Conservation (phyloP, 768 basidiomycete genomes). For the Clitopilus passeckerianus region DNA sequence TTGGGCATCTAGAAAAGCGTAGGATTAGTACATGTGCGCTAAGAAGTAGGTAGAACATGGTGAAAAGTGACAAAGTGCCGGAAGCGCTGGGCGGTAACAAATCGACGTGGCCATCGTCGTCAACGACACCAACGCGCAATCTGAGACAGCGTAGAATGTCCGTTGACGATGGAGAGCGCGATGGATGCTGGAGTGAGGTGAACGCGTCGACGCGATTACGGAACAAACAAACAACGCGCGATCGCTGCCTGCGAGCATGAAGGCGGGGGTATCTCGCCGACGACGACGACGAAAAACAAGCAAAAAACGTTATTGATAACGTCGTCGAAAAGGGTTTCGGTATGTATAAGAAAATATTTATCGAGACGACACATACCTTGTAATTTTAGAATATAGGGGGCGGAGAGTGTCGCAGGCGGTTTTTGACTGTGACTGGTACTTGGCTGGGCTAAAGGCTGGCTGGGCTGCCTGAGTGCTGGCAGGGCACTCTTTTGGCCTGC, state of each 20-base stretch:
- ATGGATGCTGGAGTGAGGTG: background rate
- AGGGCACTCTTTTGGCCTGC: background rate
- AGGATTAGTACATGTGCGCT: background rate
- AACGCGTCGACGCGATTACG: slow-evolving; percentile 4
- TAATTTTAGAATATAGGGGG: background rate
- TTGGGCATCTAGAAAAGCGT: slow-evolving; percentile 63
- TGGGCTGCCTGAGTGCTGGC: background rate
- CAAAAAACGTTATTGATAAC: background rate
- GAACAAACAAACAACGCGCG: slow-evolving; percentile 8
- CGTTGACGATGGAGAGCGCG: slow-evolving; percentile 2
- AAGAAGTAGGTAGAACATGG: background rate
- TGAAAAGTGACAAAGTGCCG: background rate
- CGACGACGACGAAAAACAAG: background rate
- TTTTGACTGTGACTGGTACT: slow-evolving; percentile 1
- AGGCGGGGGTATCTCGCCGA: background rate
- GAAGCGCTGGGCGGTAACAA: background rate
- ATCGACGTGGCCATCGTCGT: slow-evolving; percentile 1
- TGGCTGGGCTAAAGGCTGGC: background rate
- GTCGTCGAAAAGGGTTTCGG: background rate
- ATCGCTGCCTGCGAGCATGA: background rate
- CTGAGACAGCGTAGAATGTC: slow-evolving; percentile 6
- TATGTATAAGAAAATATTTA: background rate
- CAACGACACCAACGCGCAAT: slow-evolving; percentile 12
- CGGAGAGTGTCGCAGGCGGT: background rate
- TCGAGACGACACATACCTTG: background rate